phyloP scores from a whole-genome alignment of 2,329 filamentous ascomycete species.

The Seiridium cupressi region DNA sequence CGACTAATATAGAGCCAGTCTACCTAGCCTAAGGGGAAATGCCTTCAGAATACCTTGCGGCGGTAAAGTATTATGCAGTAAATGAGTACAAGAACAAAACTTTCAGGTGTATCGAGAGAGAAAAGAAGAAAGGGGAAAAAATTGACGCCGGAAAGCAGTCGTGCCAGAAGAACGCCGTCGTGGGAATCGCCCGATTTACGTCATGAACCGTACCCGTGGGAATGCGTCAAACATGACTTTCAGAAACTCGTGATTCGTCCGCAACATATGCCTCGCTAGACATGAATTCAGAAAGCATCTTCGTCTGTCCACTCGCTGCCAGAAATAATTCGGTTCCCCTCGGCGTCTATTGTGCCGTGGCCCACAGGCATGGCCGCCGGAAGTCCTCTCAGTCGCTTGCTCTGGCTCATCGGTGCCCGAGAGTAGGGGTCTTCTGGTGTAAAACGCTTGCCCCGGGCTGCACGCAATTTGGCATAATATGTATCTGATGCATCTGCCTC shows the following conservation, averaged over 20 bases:
- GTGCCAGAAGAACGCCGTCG: slow-evolving; percentile 1
- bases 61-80: slow-evolving; percentile 10
- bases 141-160: not conserved
- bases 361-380: slow-evolving; percentile 40
- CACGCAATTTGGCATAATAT: slow-evolving; percentile 77
- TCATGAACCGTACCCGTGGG: slow-evolving; percentile 22
- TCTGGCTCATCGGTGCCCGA: slow-evolving; percentile 38
- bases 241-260: slow-evolving; percentile 22
- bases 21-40: not conserved
- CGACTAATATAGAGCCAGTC: not conserved
- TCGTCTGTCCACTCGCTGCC: slow-evolving; percentile 68
- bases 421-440: slow-evolving; percentile 45
- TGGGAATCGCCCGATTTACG: slow-evolving; percentile 8
- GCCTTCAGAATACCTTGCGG: slow-evolving; percentile 7
- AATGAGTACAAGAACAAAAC: slow-evolving; percentile 8
- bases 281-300: slow-evolving; percentile 49
- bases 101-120: not conserved
- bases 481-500: slow-evolving; percentile 73
- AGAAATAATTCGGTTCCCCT: slow-evolving; percentile 62
- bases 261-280: slow-evolving; percentile 8
- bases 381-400: slow-evolving; percentile 54
- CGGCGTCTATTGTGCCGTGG: slow-evolving; percentile 47
- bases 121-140: not conserved
- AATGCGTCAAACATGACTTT: slow-evolving; percentile 15
- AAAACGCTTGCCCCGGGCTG: slow-evolving; percentile 65